Conservation (phyloP, 2,329 filamentous ascomycete species). For the Fusarium sp. region DNA sequence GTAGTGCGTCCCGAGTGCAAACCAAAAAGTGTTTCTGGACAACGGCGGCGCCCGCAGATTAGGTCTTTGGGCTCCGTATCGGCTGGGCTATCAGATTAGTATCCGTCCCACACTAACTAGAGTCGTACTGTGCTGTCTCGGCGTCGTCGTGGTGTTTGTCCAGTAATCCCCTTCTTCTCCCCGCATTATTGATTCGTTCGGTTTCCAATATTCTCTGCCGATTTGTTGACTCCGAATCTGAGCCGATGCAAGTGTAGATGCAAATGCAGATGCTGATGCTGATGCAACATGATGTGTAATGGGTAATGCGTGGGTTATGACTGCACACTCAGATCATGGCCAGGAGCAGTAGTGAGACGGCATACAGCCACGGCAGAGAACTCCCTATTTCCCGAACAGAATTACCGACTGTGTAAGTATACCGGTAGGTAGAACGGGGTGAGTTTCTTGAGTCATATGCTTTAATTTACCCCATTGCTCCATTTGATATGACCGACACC, state of each 20-base stretch:
- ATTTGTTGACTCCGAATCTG: conserved; percentile 1
- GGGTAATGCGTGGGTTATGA: conserved; percentile 8
- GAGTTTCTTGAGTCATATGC: background rate
- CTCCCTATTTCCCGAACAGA: background rate
- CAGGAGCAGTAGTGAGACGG: too few relatives aligned
- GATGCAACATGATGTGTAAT: background rate
- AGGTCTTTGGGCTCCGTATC: background rate
- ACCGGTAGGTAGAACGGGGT: too few relatives aligned
- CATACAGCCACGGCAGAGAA: background rate
- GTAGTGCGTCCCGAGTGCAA: conserved; percentile 27
- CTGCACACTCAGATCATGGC: conserved; percentile 5
- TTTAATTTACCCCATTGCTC: background rate
- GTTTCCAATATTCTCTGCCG: conserved; percentile 4
- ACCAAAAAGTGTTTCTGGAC: too few relatives aligned
- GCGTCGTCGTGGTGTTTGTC: background rate
- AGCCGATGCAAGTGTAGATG: conserved; percentile 28
- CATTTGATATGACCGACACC: too few relatives aligned
- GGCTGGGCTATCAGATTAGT: conserved; percentile 13
- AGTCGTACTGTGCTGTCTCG: too few relatives aligned
- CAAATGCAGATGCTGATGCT: background rate
- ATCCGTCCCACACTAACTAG: too few relatives aligned
- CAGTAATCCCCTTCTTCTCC: conserved; percentile 11
- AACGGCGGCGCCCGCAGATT: too few relatives aligned
- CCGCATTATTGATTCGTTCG: conserved; percentile 27
- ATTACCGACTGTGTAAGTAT: background rate